phyloP scores from a whole-genome alignment of 306 rosid genomes.

The Castanopsis chinensis region DNA sequence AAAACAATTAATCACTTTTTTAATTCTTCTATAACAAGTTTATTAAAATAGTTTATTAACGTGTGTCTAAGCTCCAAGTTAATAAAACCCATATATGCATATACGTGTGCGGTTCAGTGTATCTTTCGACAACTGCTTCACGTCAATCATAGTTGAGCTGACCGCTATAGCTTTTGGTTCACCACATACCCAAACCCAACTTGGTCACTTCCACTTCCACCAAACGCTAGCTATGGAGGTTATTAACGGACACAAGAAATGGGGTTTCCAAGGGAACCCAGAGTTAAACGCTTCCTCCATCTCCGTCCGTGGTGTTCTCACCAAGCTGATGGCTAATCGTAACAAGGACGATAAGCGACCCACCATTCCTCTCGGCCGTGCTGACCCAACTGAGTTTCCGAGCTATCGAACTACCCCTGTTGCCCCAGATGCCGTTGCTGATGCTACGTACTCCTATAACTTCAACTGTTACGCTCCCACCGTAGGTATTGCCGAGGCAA shows the following conservation, averaged over 20 bases:
- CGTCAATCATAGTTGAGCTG: too few species aligned
- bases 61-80: accelerated
- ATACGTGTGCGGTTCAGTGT: too few species aligned
- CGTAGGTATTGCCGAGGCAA: conserved; percentile 14
- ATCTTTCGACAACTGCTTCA: too few species aligned
- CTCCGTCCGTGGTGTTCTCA: conserved; percentile 48
- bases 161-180: too few species aligned
- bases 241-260: conserved; percentile 25
- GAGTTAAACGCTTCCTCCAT: conserved; percentile 36
- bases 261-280: conserved; percentile 52
- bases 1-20: too few species aligned
- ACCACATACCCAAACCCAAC: too few species aligned
- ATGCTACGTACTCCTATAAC: conserved; percentile 34
- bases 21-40: too few species aligned
- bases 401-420: conserved; percentile 27
- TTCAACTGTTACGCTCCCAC: conserved; percentile 59
- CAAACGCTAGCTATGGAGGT: conserved; percentile 25
- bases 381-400: conserved; percentile 49
- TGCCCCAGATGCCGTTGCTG: conserved; percentile 34
- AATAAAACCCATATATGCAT: too few species aligned
- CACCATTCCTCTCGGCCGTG: conserved; percentile 40
- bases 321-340: conserved; percentile 20
- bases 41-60: too few species aligned
- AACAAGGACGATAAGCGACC: conserved; percentile 28
- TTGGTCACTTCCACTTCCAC: too few species aligned